These are phyloP conservation scores for Sporothrix mexicana DNA, from an alignment of 2,329 filamentous ascomycete species.

Conservation along the genomic window DNA sequence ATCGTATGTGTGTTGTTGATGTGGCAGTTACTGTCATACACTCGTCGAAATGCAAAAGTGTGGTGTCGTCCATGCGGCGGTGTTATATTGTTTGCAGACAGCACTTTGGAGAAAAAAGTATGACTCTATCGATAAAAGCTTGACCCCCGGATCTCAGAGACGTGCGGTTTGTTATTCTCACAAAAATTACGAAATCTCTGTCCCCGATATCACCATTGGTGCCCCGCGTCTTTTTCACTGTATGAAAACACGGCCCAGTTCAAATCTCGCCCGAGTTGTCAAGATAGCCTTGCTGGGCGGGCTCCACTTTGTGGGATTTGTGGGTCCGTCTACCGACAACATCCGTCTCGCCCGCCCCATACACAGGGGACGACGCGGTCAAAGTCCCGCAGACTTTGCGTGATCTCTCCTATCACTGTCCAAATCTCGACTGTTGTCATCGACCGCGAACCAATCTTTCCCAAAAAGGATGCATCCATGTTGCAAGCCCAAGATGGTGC, in stretches of 20 bases:
- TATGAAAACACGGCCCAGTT: slow-evolving; percentile 3
- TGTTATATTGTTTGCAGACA: too few relatives aligned
- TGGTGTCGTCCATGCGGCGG: too few relatives aligned
- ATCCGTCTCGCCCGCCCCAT: slow-evolving; percentile 25
- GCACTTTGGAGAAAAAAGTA: too few relatives aligned
- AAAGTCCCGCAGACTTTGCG: neutral
- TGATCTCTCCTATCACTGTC: slow-evolving; percentile 8
- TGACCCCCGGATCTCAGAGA: too few relatives aligned
- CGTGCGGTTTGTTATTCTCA: neutral
- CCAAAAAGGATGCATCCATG: neutral
- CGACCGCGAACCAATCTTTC: too few relatives aligned
- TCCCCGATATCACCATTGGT: neutral
- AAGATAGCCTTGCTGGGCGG: slow-evolving; percentile 2
- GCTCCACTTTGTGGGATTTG: neutral
- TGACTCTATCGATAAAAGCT: too few relatives aligned
- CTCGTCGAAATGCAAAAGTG: neutral
- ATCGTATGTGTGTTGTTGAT: neutral
- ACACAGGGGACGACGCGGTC: neutral
- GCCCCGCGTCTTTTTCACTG: neutral
- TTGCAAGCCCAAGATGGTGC: slow-evolving; percentile 26
- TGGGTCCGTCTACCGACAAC: neutral
- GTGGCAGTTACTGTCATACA: neutral
- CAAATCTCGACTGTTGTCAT: neutral
- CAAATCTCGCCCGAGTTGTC: slow-evolving; percentile 27
- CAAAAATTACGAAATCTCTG: slow-evolving; percentile 8